These are phyloP conservation scores for Yarrowia deformans DNA, from an alignment of 805 yeast species.

Conservation along the genomic window DNA sequence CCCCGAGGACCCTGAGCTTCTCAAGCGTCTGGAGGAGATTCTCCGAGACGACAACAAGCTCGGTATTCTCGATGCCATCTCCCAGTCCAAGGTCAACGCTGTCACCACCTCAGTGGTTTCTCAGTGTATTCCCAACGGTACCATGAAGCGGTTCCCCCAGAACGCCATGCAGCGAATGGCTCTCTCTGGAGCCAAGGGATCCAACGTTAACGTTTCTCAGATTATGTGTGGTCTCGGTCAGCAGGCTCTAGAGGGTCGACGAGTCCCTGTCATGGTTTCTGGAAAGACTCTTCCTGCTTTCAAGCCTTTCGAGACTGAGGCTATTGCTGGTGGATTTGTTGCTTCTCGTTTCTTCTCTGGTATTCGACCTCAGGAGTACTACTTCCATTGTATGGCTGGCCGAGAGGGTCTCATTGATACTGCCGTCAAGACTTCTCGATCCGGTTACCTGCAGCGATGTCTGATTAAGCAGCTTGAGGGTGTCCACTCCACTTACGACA, in stretches of 20 bases:
- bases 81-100: conserved; percentile 89
- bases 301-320: conserved; percentile 95
- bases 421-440: conserved; percentile 97
- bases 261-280: conserved; percentile 99
- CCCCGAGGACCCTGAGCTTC: conserved; percentile 74
- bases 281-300: conserved; percentile 97
- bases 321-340: conserved; percentile 98
- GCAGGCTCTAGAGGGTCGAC: conserved; percentile 98
- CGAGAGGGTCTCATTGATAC: conserved; percentile 99
- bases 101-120: conserved; percentile 95
- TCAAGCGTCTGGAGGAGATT: conserved; percentile 90
- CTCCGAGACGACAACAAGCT: conserved; percentile 90
- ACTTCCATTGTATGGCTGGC: conserved; percentile 99
- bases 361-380: conserved; percentile 96
- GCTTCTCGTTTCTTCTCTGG: conserved; percentile 98
- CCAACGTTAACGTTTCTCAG: conserved; percentile 97
- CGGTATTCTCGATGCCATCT: conserved; percentile 93
- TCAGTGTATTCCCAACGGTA: conserved; percentile 94
- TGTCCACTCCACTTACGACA: conserved; percentile 91
- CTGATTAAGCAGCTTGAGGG: conserved; percentile 98
- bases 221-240: conserved; percentile 99
- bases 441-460: conserved; percentile 98
- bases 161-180: conserved; percentile 99
- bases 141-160: conserved; percentile 93
- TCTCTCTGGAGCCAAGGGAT: conserved; percentile 98